Conservation (phyloP, 2,329 filamentous ascomycete genomes). For the Apiospora koreana region DNA sequence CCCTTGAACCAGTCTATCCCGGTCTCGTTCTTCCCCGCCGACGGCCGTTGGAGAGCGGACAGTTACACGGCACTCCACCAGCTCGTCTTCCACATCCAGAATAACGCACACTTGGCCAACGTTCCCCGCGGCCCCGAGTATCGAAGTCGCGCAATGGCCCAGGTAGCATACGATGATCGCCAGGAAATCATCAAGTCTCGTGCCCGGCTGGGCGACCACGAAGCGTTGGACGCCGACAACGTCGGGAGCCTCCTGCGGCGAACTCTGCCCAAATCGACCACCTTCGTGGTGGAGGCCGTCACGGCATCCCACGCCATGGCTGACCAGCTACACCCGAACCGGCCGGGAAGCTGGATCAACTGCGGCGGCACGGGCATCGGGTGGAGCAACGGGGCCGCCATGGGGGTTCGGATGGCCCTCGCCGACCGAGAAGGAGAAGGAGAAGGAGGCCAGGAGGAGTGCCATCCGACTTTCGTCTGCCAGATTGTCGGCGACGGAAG, state of each 20-base stretch:
- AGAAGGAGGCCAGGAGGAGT: slow-evolving; percentile 44
- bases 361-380: slow-evolving; percentile 80
- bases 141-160: slow-evolving; percentile 16
- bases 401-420: slow-evolving; percentile 78
- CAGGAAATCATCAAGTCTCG: slow-evolving; percentile 25
- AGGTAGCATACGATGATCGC: slow-evolving; percentile 22
- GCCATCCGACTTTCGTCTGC: slow-evolving; percentile 43
- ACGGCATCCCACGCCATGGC: slow-evolving; percentile 68
- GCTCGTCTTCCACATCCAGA: slow-evolving; percentile 26
- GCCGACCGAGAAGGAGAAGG: slow-evolving; percentile 58
- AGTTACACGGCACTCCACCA: slow-evolving; percentile 43
- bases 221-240: slow-evolving; percentile 25
- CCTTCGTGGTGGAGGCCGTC: slow-evolving; percentile 78
- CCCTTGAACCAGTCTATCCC: slow-evolving; percentile 65
- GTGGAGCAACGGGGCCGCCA: slow-evolving; percentile 74
- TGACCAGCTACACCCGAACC: slow-evolving; percentile 68
- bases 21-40: slow-evolving; percentile 57
- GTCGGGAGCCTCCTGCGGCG: slow-evolving; percentile 25
- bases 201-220: slow-evolving; percentile 21
- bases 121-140: slow-evolving; percentile 33
- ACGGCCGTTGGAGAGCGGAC: slow-evolving; percentile 52
- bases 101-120: slow-evolving; percentile 10
- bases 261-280: slow-evolving; percentile 46
- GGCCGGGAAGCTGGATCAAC: slow-evolving; percentile 77
- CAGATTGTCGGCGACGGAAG: slow-evolving; percentile 53